A percentile compares a stretch with the other conserved stretches of the same genome.
phyloP scores from a whole-genome alignment of 805 yeast genomes.

The Jamesozyma rosinii region DNA sequence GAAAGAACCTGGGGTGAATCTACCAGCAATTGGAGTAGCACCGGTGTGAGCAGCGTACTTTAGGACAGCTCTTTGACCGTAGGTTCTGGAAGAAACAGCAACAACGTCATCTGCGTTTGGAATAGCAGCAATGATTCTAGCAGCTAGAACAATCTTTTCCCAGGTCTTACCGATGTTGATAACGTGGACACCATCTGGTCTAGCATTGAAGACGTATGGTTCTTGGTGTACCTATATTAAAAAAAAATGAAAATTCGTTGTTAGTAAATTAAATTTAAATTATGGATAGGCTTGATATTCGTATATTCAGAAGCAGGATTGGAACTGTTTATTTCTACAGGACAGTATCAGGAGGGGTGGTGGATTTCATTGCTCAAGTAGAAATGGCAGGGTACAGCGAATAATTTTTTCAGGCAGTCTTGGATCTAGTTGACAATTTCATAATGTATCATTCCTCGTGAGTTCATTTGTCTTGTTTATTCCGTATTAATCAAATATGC shows the following conservation, averaged over 20 bases:
- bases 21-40: slow-evolving; percentile 99
- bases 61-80: slow-evolving; percentile 99
- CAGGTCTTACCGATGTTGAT: slow-evolving; percentile 98
- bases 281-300: not conserved
- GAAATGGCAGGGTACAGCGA: no score
- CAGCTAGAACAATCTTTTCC: slow-evolving; percentile 99
- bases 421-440: no score
- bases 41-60: slow-evolving; percentile 99
- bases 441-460: no score
- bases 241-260: slow-evolving; percentile 2
- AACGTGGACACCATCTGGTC: slow-evolving; percentile 99
- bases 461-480: no score
- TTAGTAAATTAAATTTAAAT: not conserved
- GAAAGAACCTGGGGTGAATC: slow-evolving; percentile 99
- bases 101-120: slow-evolving; percentile 98
- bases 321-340: no score
- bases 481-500: no score
- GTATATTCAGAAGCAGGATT: no score
- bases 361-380: no score
- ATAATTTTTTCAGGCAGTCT: no score
- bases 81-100: slow-evolving; percentile 97
- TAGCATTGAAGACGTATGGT: slow-evolving; percentile 84
- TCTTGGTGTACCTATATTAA: slow-evolving; percentile 12
- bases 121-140: slow-evolving; percentile 98
- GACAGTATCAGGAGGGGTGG: no score